These are phyloP conservation scores for Mentha longifolia DNA, from an alignment of 257 asterid species.

Conservation along the genomic window DNA sequence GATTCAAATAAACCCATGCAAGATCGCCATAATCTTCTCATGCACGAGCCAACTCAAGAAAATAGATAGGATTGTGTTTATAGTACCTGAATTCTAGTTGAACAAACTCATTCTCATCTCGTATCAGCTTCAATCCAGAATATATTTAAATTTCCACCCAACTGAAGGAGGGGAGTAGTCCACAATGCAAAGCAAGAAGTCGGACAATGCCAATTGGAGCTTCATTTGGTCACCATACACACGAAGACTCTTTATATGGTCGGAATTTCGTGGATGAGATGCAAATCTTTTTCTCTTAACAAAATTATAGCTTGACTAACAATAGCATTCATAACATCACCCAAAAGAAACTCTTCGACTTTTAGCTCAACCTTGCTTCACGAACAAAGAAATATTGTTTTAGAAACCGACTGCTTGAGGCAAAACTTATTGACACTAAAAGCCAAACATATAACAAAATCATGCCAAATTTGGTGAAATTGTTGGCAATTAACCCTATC, in stretches of 20 bases:
- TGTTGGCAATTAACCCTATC: too few species aligned
- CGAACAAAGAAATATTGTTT: constrained; percentile 16
- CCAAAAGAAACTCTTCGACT: constrained; percentile 54
- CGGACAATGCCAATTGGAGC: constrained; percentile 63
- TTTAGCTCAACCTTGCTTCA: constrained; percentile 55
- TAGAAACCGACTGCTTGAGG: neutral
- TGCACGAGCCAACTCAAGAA: neutral
- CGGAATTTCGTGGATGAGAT: constrained; percentile 56
- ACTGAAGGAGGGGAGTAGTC: constrained; percentile 51
- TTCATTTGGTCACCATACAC: constrained; percentile 64
- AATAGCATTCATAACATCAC: constrained; percentile 58
- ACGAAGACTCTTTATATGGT: constrained; percentile 45
- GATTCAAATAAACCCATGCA: neutral
- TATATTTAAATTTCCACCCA: constrained; percentile 71
- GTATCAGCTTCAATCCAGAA: constrained; percentile 45
- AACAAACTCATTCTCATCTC: constrained; percentile 53
- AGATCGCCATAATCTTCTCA: too few species aligned
- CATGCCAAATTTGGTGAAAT: too few species aligned
- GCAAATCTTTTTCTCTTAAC: constrained; percentile 54
- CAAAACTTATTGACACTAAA: neutral
- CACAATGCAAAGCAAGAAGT: constrained; percentile 58
- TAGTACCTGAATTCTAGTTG: constrained; percentile 67
- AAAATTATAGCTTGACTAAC: constrained; percentile 69
- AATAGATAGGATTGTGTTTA: neutral
- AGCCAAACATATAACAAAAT: too few species aligned